Evolutionary conservation across 2,329 filamentous ascomycete species (phyloP), one percentile per base, ranked within the genome.

Genomic region (Penicillium corylophilum): DNA sequence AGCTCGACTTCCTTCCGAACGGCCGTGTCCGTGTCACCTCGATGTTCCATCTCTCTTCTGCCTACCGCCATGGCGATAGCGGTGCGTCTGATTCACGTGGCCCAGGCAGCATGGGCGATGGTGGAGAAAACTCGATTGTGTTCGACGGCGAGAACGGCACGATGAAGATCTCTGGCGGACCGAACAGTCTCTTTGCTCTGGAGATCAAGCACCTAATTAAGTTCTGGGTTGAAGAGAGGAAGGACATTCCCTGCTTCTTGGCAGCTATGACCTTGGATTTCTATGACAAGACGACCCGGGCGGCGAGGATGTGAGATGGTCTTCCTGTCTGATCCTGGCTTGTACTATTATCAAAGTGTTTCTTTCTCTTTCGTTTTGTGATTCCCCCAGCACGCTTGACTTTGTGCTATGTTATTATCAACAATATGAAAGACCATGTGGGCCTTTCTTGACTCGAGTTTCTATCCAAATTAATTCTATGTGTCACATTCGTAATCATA

Each of bases 131-230:
- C 55, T 81, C 76, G 5, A 85, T 85, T 41, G 84, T 96, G 0
- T 96, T 96, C 70, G 91, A 96, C 71, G 91, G 91, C 46, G 91
- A 96, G 74, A 86, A 88, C 51, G 94, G 93, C 7, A 96, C 92
- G 1, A 99, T 99, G 94, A 99, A 99, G 79, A 89, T 99, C 51
- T 89, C 87, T 29, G 94, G 94, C 1, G 94, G 94, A 0, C 89
- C 91, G 1, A 83, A 89, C 66, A 95, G 90, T 67, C 80, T 84
- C 12, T 99, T 99, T 72, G 94, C 92, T 1, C 76, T 83, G 49
- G 87, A 91, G 71, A 96, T 99, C 57, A 82, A 82, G 59, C 88
- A 90, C 65, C 83, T 92, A 69, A 93, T 96, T 65, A 87, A 90
- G 59, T 97, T 96, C 71, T 99, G 94, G 93, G 93, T 97, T 1